Percentiles rank a stretch among this genome's conserved stretches.
Evolutionary conservation across 2,329 filamentous ascomycete genomes (phyloP).

Genomic region (Aspergillus hiratsukae): DNA sequence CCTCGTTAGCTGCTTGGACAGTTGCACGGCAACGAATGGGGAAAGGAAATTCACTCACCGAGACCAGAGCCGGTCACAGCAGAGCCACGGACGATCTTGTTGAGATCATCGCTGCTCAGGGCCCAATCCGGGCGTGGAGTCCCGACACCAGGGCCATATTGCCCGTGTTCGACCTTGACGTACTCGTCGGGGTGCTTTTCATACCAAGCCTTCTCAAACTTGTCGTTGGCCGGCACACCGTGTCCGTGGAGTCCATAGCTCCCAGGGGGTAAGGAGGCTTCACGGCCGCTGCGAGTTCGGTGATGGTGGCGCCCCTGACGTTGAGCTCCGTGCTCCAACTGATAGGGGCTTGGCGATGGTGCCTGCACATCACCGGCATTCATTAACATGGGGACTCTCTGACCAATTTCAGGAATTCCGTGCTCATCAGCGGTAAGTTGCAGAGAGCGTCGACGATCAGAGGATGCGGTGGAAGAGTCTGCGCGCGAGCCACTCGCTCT

Average conservation of each 20-base stretch:
- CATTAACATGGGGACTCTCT: slow-evolving; percentile 88
- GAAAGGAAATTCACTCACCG: slow-evolving; percentile 40
- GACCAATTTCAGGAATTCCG: slow-evolving; percentile 87
- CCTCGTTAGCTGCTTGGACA: slow-evolving; percentile 6
- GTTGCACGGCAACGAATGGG: neutral
- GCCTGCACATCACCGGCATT: slow-evolving; percentile 94
- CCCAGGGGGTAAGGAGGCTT: slow-evolving; percentile 70
- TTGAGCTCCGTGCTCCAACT: slow-evolving; percentile 43
- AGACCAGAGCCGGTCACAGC: slow-evolving; percentile 47
- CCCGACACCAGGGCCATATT: slow-evolving; percentile 56
- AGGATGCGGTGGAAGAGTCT: slow-evolving; percentile 43
- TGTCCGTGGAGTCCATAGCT: slow-evolving; percentile 94
- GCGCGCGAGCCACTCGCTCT: slow-evolving; percentile 56
- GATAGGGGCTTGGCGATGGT: slow-evolving; percentile 68
- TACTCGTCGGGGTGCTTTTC: slow-evolving; percentile 82
- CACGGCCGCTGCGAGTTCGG: slow-evolving; percentile 68
- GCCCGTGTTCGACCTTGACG: slow-evolving; percentile 66
- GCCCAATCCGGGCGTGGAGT: slow-evolving; percentile 68
- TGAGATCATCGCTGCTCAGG: slow-evolving; percentile 83
- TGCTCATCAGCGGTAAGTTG: slow-evolving; percentile 65
- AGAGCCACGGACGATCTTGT: slow-evolving; percentile 78
- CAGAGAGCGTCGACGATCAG: slow-evolving; percentile 53
- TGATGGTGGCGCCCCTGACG: slow-evolving; percentile 55
- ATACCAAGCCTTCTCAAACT: slow-evolving; percentile 87
- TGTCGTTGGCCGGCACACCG: slow-evolving; percentile 68